phyloP scores from a whole-genome alignment of 108 stramenopile genomes.

The Nannochloropsis gaditana region DNA sequence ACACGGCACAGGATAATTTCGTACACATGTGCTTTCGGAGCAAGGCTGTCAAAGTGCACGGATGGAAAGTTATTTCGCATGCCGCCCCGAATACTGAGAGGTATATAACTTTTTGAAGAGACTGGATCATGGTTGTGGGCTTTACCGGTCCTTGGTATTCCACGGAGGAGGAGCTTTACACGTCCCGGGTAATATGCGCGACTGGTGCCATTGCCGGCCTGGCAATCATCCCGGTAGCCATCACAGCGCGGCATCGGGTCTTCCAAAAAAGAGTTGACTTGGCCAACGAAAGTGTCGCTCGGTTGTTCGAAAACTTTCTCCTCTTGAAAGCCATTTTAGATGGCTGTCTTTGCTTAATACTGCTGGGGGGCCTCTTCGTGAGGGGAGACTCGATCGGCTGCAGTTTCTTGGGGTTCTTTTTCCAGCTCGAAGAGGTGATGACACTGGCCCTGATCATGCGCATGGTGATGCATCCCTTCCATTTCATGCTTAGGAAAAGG shows the following conservation, averaged over 20 bases:
- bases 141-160: no score
- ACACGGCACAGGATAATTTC: no score
- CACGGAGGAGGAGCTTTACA: not conserved
- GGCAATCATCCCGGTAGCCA: not conserved
- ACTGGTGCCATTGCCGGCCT: not conserved
- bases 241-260: not conserved
- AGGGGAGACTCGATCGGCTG: not conserved
- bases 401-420: not conserved
- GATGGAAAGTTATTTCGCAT: no score
- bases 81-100: no score
- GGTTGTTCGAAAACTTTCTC: not conserved
- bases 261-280: conserved; percentile 8
- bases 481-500: not conserved
- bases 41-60: no score
- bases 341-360: not conserved
- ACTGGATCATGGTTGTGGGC: no score
- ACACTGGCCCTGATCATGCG: not conserved
- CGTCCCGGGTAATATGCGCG: not conserved
- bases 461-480: not conserved
- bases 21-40: no score
- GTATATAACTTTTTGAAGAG: no score
- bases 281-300: not conserved
- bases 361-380: not conserved
- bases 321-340: not conserved
- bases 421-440: not conserved